Conservation (phyloP, 257 asterid species). For the Salvia splendens region DNA sequence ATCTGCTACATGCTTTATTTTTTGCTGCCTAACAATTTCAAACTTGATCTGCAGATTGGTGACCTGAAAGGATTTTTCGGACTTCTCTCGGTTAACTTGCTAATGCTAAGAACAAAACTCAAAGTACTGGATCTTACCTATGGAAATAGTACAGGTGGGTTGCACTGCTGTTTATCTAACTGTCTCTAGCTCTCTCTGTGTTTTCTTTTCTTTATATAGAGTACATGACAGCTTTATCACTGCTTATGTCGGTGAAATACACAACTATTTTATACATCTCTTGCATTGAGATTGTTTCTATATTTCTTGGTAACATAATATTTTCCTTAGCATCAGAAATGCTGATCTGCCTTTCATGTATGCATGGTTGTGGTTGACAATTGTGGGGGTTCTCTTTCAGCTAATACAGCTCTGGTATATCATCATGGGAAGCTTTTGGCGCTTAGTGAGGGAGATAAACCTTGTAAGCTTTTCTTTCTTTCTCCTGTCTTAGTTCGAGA, state of each 20-base stretch:
- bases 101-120: conserved; percentile 68
- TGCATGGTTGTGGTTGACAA: conserved; percentile 29
- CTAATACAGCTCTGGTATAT: conserved; percentile 85
- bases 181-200: neutral
- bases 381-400: conserved; percentile 51
- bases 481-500: conserved; percentile 7
- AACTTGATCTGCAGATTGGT: conserved; percentile 68
- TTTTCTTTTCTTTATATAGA: neutral
- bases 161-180: conserved; percentile 17
- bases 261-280: conserved; percentile 8
- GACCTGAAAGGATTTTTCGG: conserved; percentile 90
- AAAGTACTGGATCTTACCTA: conserved; percentile 73
- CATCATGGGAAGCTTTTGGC: conserved; percentile 96
- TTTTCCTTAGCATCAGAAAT: conserved; percentile 15
- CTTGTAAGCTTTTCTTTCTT: conserved; percentile 60
- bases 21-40: conserved; percentile 12
- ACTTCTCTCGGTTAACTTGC: conserved; percentile 65
- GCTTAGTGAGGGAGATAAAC: conserved; percentile 89
- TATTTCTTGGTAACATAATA: conserved; percentile 10
- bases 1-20: neutral
- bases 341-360: conserved; percentile 4
- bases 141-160: conserved; percentile 80
- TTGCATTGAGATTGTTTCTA: neutral
- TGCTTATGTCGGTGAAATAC: neutral
- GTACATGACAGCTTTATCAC: neutral